These are phyloP conservation scores for Talaromyces sp. DNA, from an alignment of 2,329 filamentous ascomycete genomes.

Conservation along the genomic window DNA sequence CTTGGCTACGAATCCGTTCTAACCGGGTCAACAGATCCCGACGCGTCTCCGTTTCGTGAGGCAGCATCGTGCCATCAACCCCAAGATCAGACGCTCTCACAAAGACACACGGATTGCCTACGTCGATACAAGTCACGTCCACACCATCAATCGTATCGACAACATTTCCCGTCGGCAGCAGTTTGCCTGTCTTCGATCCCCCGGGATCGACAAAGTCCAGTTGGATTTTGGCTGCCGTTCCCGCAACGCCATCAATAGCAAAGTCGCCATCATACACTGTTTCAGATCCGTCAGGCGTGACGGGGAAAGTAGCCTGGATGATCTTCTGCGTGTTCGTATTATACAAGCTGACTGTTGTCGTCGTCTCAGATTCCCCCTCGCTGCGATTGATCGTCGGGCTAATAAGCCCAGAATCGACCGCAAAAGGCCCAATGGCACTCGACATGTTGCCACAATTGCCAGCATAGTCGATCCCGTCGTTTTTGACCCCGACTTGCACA, in stretches of 20 bases:
- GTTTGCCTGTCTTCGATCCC: slow-evolving; percentile 57
- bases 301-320: slow-evolving; percentile 53
- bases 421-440: slow-evolving; percentile 60
- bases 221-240: slow-evolving; percentile 51
- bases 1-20: slow-evolving; percentile 52
- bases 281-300: slow-evolving; percentile 38
- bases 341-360: slow-evolving; percentile 52
- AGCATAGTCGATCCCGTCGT: slow-evolving; percentile 56
- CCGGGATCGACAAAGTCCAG: slow-evolving; percentile 58
- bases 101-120: slow-evolving; percentile 60
- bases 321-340: slow-evolving; percentile 69
- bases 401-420: slow-evolving; percentile 51
- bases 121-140: slow-evolving; percentile 55
- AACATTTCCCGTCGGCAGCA: slow-evolving; percentile 54
- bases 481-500: slow-evolving; percentile 59
- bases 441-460: slow-evolving; percentile 75
- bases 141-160: slow-evolving; percentile 48
- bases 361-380: slow-evolving; percentile 14
- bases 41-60: slow-evolving; percentile 48
- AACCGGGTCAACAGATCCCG: slow-evolving; percentile 41
- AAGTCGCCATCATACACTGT: slow-evolving; percentile 50
- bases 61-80: slow-evolving; percentile 46
- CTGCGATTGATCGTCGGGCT: slow-evolving; percentile 14
- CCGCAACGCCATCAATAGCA: slow-evolving; percentile 59
- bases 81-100: slow-evolving; percentile 50